phyloP scores from a whole-genome alignment of 1,284 basidiomycete genomes.

The Trichosporon asahii region DNA sequence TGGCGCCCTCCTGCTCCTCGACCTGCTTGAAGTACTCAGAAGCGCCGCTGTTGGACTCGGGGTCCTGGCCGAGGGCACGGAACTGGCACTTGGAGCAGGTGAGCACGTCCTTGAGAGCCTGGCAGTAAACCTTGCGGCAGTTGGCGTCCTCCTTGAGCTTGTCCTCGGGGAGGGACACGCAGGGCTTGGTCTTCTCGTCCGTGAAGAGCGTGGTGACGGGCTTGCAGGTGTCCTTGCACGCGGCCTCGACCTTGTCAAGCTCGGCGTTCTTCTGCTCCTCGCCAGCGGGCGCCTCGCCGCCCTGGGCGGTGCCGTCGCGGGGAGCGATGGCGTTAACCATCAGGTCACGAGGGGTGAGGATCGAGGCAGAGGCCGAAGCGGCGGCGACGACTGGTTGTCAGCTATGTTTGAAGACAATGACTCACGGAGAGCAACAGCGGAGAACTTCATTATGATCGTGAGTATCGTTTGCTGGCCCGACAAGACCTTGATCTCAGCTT shows the following conservation, averaged over 20 bases:
- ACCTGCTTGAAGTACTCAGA: background rate
- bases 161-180: background rate
- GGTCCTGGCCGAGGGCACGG: background rate
- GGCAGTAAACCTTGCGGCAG: conserved; percentile 1
- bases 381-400: background rate
- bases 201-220: background rate
- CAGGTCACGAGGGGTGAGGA: background rate
- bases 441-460: conserved; percentile 9
- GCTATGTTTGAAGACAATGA: background rate
- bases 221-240: background rate
- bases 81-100: background rate
- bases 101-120: background rate
- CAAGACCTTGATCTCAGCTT: background rate
- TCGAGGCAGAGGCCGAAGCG: background rate
- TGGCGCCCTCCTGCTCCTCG: background rate
- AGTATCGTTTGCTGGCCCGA: background rate
- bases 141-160: background rate
- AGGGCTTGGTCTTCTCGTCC: background rate
- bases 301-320: background rate
- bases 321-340: background rate
- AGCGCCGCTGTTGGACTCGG: background rate
- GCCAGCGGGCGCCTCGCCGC: background rate
- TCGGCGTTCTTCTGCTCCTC: background rate
- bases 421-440: background rate
- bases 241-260: background rate